Percentiles rank a stretch among this genome's conserved stretches.
Conservation (phyloP, 1,284 basidiomycete species). For the Stygiomarasmius scandens region DNA sequence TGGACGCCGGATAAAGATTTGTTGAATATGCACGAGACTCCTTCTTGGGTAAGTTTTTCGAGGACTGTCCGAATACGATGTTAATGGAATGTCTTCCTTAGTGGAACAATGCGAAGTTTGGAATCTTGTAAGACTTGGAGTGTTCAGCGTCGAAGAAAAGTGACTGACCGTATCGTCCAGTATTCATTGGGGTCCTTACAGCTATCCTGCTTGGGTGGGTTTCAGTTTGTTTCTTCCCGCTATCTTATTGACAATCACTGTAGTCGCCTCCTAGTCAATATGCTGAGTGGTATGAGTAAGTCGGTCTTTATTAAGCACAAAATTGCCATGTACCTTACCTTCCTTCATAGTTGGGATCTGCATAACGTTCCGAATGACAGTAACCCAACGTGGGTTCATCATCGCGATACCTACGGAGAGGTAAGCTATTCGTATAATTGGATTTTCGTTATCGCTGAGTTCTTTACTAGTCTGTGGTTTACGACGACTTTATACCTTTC, state of each 20-base stretch:
- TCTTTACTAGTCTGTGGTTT: constrained; percentile 41
- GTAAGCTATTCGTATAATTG: constrained; percentile 27
- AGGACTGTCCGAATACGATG: not conserved
- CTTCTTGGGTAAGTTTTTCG: constrained; percentile 47
- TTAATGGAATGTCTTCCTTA: constrained; percentile 1
- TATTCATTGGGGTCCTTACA: constrained; percentile 64
- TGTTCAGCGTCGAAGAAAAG: constrained; percentile 1
- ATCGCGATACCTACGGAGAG: constrained; percentile 50
- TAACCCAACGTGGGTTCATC: constrained; percentile 50
- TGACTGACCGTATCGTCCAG: constrained; percentile 23
- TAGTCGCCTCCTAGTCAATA: constrained; percentile 44
- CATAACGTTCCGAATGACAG: constrained; percentile 37
- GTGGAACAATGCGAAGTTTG: constrained; percentile 56
- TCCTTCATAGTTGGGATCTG: constrained; percentile 38
- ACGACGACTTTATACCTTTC: constrained; percentile 60
- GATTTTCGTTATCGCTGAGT: not conserved
- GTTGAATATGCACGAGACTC: constrained; percentile 49
- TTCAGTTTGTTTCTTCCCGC: not conserved
- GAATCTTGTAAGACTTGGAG: constrained; percentile 54
- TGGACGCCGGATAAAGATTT: constrained; percentile 42
- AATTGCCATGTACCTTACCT: not conserved
- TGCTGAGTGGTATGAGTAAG: constrained; percentile 60
- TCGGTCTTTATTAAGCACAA: constrained; percentile 8
- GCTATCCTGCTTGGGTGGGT: constrained; percentile 50
- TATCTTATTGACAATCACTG: not conserved